phyloP scores from a whole-genome alignment of 257 asterid species.

The Coffea eugenioides region DNA sequence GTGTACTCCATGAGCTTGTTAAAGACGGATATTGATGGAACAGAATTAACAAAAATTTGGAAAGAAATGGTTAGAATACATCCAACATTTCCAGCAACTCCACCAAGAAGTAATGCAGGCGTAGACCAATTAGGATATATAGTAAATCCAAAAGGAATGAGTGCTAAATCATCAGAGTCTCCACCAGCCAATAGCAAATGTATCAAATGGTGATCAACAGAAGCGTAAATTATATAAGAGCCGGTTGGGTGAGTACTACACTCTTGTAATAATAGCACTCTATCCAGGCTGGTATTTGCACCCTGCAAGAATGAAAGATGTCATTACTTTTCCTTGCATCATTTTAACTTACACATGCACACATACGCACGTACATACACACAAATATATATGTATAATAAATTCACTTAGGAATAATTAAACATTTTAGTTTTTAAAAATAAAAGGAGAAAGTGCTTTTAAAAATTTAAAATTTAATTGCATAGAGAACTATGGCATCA shows the following conservation, averaged over 20 bases:
- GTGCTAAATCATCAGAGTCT: conserved; percentile 29
- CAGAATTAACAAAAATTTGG: conserved; percentile 47
- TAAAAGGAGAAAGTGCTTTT: too few relatives aligned
- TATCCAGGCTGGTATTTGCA: too few relatives aligned
- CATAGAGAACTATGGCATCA: not conserved
- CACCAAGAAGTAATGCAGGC: not conserved
- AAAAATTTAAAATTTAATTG: rapidly evolving
- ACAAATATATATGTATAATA: too few relatives aligned
- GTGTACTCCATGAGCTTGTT: conserved; percentile 35
- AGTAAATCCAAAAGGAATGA: conserved; percentile 63
- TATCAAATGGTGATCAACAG: not conserved
- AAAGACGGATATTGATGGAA: conserved; percentile 29
- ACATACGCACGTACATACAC: too few relatives aligned
- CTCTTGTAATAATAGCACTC: conserved; percentile 8
- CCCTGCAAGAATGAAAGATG: too few relatives aligned
- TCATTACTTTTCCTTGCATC: too few relatives aligned
- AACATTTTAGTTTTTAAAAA: too few relatives aligned
- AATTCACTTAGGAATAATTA: too few relatives aligned
- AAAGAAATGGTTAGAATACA: conserved; percentile 46
- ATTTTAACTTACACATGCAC: too few relatives aligned
- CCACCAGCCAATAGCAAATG: conserved; percentile 6
- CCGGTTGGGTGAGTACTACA: conserved; percentile 11
- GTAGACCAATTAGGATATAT: conserved; percentile 53
- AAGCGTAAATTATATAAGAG: conserved; percentile 17
- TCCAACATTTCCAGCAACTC: conserved; percentile 34